Evolutionary conservation across 1,139 yeast genomes (phyloP), one percentile per base, ranked within the genome.

Genomic region (Geotrichum restrictum): DNA sequence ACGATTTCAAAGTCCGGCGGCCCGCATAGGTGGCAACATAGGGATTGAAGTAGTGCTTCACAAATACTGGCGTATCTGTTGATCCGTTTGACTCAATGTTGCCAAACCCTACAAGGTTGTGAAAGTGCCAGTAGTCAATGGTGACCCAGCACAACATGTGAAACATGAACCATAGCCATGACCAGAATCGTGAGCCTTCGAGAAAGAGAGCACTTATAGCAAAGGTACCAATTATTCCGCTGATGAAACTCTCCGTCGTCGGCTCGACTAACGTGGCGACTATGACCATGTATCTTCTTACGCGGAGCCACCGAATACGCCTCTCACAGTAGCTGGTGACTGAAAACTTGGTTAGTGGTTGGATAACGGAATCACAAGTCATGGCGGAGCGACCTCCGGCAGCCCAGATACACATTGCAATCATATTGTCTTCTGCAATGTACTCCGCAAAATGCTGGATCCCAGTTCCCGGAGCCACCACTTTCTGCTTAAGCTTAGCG

Each of bases 351-450:
- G 80, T 82, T 39, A 87, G 70, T 0, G 96, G 96, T 65, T 88
- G 96, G 8, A 87, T 72, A 3, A 84, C 96, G 41, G 81, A 77
- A 62, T 88, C 96, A 1, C 86, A 80, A 0, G 93, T 83, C 74
- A 88, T 74, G 0, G 85, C 88, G 0, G 95, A 87, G 56, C 93
- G 74, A 5, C 88, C 88, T 29, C 87, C 82, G 21, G 60, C 60
- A 51, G 82, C 82, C 96, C 96, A 89, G 16, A 88, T 66, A 1
- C 91, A 87, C 51, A 86, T 87, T 8, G 88, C 96, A 59, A 88
- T 88, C 95, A 88, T 86, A 66, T 88, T 88, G 68, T 88, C 97
- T 64, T 88, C 97, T 2, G 96, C 96, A 63, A 89, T 88, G 66
- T 84, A 89, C 56, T 82, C 74, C 7, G 95, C 82, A 68, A 89